Conservation (phyloP, 306 rosid species). For the Cucumis sativus region Cucumber_9930_V3 NC_026655.2:28432501-28433000, state of each 20-base stretch:
- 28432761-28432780: slow-evolving; percentile 72
- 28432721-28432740: slow-evolving; percentile 52
- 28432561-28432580: slow-evolving; percentile 52
- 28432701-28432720: slow-evolving; percentile 34
- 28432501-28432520: slow-evolving; percentile 75
- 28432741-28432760: slow-evolving; percentile 77
- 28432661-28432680: not conserved
- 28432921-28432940: slow-evolving; percentile 61
- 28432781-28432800: slow-evolving; percentile 58
- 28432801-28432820: slow-evolving; percentile 58
- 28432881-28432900: slow-evolving; percentile 64
- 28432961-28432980: slow-evolving; percentile 40
- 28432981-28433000: slow-evolving; percentile 26
- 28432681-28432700: not conserved
- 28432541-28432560: slow-evolving; percentile 48
- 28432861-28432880: slow-evolving; percentile 39
- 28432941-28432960: slow-evolving; percentile 68
- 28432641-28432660: not conserved
- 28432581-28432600: slow-evolving; percentile 43
- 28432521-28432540: slow-evolving; percentile 58
- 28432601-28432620: slow-evolving; percentile 49
- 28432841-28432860: slow-evolving; percentile 56
- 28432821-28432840: slow-evolving; percentile 45
- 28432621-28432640: slow-evolving; percentile 1
- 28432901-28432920: slow-evolving; percentile 40